phyloP scores from a whole-genome alignment of 2,329 filamentous ascomycete species.

The Colletotrichum shisoi region DNA sequence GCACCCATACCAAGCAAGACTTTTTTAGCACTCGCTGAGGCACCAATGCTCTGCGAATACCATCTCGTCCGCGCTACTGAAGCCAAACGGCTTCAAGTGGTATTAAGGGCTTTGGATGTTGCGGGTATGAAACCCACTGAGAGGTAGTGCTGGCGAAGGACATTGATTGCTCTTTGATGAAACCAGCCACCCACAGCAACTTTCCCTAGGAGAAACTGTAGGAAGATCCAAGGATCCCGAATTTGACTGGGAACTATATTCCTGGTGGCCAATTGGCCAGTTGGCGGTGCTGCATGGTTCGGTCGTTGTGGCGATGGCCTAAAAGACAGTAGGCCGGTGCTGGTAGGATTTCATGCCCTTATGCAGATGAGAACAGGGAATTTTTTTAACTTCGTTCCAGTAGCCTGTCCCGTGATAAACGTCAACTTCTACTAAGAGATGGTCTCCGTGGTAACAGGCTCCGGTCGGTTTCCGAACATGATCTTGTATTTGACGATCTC shows the following conservation, averaged over 20 bases:
- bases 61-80: not conserved
- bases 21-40: not conserved
- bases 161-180: not conserved
- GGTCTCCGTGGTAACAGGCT: constrained; percentile 72
- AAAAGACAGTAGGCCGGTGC: not conserved
- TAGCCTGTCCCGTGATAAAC: not conserved
- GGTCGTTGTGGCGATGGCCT: not conserved
- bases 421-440: constrained; percentile 41
- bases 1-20: not conserved
- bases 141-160: not conserved
- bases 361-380: not conserved
- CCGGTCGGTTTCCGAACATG: constrained; percentile 82
- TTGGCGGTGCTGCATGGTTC: not conserved
- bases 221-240: not conserved
- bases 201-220: not conserved
- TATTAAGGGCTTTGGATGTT: not conserved
- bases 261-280: not conserved
- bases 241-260: not conserved
- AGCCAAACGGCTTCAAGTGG: not conserved
- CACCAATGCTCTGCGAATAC: not conserved
- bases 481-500: constrained; percentile 90
- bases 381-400: not conserved
- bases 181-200: not conserved
- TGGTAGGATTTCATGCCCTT: not conserved
- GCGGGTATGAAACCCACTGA: not conserved